Base-by-base conservation (phyloP, 495 filamentous ascomycete species). In the Tuber melanosporum region DNA sequence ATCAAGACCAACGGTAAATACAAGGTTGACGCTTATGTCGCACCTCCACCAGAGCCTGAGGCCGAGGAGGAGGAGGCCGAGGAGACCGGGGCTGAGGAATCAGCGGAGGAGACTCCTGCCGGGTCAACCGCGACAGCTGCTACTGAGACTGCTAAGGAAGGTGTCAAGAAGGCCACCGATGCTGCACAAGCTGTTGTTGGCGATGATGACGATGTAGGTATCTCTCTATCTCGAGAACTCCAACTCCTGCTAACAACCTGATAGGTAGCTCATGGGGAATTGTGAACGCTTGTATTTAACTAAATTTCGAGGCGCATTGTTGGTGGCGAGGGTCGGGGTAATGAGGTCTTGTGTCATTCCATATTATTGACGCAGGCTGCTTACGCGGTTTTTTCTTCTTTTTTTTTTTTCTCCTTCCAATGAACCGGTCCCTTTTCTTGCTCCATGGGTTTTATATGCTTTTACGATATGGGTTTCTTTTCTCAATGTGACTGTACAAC, bases 1-100 rank as follows among this genome's bases (percentile, higher is more conserved):
- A 89, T 99, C 84, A 91, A 92, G 86, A 93, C 97, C 86, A 97
- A 97, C 85, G 95, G 95, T 84, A 93, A 93, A 85, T 90, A 96
- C 87, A 90, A 94, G 86, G 85, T 89, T 78, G 91, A 93, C 82
- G 91, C 87, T 45, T 84, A 87, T 71, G 85, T 84, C 52, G 89
- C 89, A 36, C 82, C 82, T 14, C 74, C 82, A 47, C 75, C 76
- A 42, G 80, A 78, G n/a, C 44, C 79, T 36, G 82, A 83, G 42
- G 83, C 82, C 70, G 84, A 84, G 26, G 85, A 88, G 72, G 87
- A 86, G 32, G 83, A 85, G 47, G 81, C 70, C 32, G 85, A 80
- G 73, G 89, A 89, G 79, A 85, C 87, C 73, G 86, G 85, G 36
- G 83, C 85, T n/a, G 87, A 87, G 39, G 88, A 90, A 20, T 86